phyloP scores from a whole-genome alignment of 1,284 basidiomycete species.

The Sanguinoderma infundibulare region DNA sequence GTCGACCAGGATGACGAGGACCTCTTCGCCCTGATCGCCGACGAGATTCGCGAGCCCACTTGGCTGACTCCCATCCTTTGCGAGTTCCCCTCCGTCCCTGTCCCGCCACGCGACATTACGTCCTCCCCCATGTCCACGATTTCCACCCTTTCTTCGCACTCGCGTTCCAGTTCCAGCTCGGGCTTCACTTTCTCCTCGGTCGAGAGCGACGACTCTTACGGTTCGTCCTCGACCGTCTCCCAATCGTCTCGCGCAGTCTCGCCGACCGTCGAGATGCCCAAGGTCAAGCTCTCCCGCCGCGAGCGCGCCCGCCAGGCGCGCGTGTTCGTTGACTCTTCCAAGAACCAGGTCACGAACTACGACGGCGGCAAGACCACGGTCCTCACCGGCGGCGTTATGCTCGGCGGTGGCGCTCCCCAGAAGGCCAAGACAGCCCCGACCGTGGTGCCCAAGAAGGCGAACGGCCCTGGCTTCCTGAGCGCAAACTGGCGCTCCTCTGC shows the following conservation, averaged over 20 bases:
- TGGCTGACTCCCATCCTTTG: slow-evolving; percentile 68
- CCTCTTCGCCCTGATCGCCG: slow-evolving; percentile 73
- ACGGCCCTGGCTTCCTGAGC: slow-evolving; percentile 27
- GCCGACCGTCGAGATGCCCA: slow-evolving; percentile 35
- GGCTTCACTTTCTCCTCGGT: slow-evolving; percentile 60
- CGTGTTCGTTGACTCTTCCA: slow-evolving; percentile 72
- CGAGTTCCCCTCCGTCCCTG: slow-evolving; percentile 51
- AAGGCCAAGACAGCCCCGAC: slow-evolving; percentile 37
- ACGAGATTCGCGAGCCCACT: slow-evolving; percentile 66
- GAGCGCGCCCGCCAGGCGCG: slow-evolving; percentile 68
- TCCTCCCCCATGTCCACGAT: slow-evolving; percentile 57
- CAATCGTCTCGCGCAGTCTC: slow-evolving; percentile 36
- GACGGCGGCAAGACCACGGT: slow-evolving; percentile 86
- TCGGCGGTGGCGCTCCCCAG: slow-evolving; percentile 51
- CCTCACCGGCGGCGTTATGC: slow-evolving; percentile 84
- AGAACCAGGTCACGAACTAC: slow-evolving; percentile 79
- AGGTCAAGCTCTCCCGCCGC: slow-evolving; percentile 60
- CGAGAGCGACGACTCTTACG: slow-evolving; percentile 41
- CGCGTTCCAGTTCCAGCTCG: slow-evolving; percentile 72
- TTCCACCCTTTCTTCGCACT: slow-evolving; percentile 63
- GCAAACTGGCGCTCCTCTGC: slow-evolving; percentile 51
- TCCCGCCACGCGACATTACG: slow-evolving; percentile 41
- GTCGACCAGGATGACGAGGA: slow-evolving; percentile 69
- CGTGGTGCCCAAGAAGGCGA: slow-evolving; percentile 29
- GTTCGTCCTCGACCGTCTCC: slow-evolving; percentile 45